Evolutionary conservation across 208 protist genomes (phyloP), one percentile per base, ranked within the genome.

Genomic region (Leishmania aethiopica): DNA sequence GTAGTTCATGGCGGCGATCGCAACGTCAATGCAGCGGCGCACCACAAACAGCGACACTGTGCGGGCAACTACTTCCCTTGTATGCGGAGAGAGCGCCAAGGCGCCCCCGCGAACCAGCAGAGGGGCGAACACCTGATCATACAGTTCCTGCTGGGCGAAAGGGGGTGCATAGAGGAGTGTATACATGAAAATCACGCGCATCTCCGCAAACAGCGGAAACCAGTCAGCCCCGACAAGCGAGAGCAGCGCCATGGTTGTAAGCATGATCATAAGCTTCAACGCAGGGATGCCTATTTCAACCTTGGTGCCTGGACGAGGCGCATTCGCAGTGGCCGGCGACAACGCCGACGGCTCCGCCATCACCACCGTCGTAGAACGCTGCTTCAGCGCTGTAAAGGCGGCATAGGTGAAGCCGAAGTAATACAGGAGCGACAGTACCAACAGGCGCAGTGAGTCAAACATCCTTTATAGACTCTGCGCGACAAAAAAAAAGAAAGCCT

Each of bases 221-320:
- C 70, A 72, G 35, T 93, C 89, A 7, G 84, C 79, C 1, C 91
- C 93, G 11, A 90, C 66, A 35, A 88, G 80, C 45, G 91, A 92
- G 22, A 92, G 79, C 7, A 84, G 84, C 4, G 83, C 75, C 55
- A 89, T 85, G 62, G 84, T 80, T 40, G 78, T 88, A 37, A 95
- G 86, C 87, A 95, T 94, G 7, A 95, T 84, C 86, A 91, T 93
- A 19, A 94, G 87, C 72, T 96, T 94, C 37, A 96, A 78, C 11
- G 89, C 84, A 10, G 80, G 77, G 4, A 90, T 59, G 51, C 78
- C 85, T 28, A 86, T 79, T 5, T 66, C 28, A 19, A 86, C 73
- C n/a, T 49, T 86, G 2, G 40, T 45, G 22, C 66, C n/a, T 47
- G 22, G 77, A 0, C n/a, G 75, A 35, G 47, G 74, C n/a, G 35